Base-by-base conservation (phyloP, 2,329 filamentous ascomycete genomes). In the Setomelanomma holmii region DNA sequence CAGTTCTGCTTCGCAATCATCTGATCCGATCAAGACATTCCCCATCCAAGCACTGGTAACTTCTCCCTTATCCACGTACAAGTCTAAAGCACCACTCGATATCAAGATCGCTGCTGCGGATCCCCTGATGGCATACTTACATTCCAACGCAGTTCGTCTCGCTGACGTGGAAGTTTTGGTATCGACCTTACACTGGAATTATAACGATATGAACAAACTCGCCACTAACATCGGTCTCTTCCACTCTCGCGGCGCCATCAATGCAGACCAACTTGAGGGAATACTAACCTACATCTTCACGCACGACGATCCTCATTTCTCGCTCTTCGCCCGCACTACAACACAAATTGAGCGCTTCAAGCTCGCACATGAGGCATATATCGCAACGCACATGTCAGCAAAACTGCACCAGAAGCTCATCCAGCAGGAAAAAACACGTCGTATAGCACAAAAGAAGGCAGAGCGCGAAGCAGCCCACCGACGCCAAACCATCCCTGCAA, bases 121-220 rank as follows among this genome's bases (percentile, higher is more conserved):
- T 34, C 2, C 27, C 12, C 40, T 55, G n/a, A 14, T 45, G 6
- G 16, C 44, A 27, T 38, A 51, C 20, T 24, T 59, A 7, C 23
- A 53, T 22, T 4, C 21, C 17, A 22, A 35, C 1, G 19, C 47
- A 2, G 40, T 27, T 17, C 51, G 33, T 0, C 33, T 51, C 4
- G 12, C 43, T 27, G 56, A 56, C 20, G 33, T 53, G 3, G 40
- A 56, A 16, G 40, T 16, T 2, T 17, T 58, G 12, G 27, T 55
- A 7, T 42, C 52, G n/a, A 27, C 36, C 4, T 17, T 55, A 6
- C 23, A 40, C 42, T 11, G 14, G 7, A 49, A 51, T 6, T 11
- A 2, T 4, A 16, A 2, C 4, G 12, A 55, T 14, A 50, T 50
- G 23, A n/a, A 40, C 16, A 43, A 47, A 40, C 16, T 58, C 5